phyloP scores from a whole-genome alignment of 495 filamentous ascomycete species.

The Hypoxylon crocopeplum region DNA sequence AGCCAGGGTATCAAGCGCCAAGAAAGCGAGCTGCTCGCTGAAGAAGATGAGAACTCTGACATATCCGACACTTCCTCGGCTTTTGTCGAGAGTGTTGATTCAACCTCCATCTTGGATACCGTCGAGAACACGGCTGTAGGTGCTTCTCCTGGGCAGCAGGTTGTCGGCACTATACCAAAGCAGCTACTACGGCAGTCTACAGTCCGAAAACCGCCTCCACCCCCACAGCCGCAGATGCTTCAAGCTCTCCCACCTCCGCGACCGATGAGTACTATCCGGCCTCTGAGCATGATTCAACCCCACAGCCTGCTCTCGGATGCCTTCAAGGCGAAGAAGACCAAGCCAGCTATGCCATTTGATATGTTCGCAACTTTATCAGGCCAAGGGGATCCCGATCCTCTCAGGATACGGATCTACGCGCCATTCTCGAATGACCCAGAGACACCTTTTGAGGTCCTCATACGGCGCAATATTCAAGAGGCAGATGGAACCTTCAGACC shows the following conservation, averaged over 20 bases:
- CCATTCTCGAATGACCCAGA: slow-evolving; percentile 78
- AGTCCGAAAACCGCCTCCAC: slow-evolving; percentile 50
- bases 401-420: slow-evolving; percentile 85
- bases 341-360: slow-evolving; percentile 83
- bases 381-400: slow-evolving; percentile 79
- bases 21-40: slow-evolving; percentile 62
- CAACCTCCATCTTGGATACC: slow-evolving; percentile 58
- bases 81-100: slow-evolving; percentile 62
- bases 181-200: slow-evolving; percentile 59
- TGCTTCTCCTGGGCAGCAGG: slow-evolving; percentile 54
- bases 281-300: slow-evolving; percentile 83
- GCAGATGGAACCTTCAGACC: slow-evolving; percentile 65
- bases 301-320: slow-evolving; percentile 71
- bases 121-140: slow-evolving; percentile 56
- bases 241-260: slow-evolving; percentile 88
- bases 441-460: slow-evolving; percentile 76
- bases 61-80: slow-evolving; percentile 60
- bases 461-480: slow-evolving; percentile 77
- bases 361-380: slow-evolving; percentile 85
- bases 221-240: slow-evolving; percentile 63
- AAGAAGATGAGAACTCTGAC: slow-evolving; percentile 66
- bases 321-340: slow-evolving; percentile 79
- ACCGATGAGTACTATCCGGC: slow-evolving; percentile 82
- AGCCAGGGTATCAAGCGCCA: slow-evolving; percentile 50
- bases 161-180: slow-evolving; percentile 62